phyloP scores from a whole-genome alignment of 2,329 filamentous ascomycete genomes.

The Botrytis fragariae region DNA sequence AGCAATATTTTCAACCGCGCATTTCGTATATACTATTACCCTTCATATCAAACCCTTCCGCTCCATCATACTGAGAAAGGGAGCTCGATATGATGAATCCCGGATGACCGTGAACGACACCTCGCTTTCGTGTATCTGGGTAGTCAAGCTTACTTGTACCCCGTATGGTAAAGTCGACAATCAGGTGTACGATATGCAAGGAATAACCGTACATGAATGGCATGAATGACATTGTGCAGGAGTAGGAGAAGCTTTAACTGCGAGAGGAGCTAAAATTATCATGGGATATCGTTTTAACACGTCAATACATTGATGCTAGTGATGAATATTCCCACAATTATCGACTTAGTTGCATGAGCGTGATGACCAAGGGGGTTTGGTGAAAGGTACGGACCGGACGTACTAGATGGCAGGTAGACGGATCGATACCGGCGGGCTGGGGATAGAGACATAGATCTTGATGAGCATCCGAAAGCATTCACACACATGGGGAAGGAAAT shows the following conservation, averaged over 20 bases:
- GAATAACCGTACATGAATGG: not conserved
- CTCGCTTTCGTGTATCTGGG: not conserved
- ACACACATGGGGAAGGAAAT: not conserved
- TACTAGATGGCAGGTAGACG: not conserved
- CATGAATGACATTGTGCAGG: constrained; percentile 5
- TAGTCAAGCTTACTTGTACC: not conserved
- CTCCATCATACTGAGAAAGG: not conserved
- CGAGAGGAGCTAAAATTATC: constrained; percentile 7
- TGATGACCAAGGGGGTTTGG: not conserved
- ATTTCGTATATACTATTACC: not conserved
- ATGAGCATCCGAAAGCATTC: not conserved
- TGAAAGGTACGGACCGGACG: not conserved
- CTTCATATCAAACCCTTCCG: not conserved
- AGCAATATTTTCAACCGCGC: not conserved
- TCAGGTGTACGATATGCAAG: not conserved
- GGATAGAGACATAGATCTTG: not conserved
- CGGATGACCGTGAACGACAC: not conserved
- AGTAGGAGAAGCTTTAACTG: not conserved
- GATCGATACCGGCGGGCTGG: not conserved
- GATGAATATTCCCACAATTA: not conserved
- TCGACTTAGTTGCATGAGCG: constrained; percentile 2
- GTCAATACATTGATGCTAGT: not conserved
- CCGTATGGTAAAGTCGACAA: not conserved
- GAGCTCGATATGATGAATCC: not conserved
- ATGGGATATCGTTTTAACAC: not conserved